Conservation (phyloP, 257 asterid species). For the Rehmannia glutinosa region DNA sequence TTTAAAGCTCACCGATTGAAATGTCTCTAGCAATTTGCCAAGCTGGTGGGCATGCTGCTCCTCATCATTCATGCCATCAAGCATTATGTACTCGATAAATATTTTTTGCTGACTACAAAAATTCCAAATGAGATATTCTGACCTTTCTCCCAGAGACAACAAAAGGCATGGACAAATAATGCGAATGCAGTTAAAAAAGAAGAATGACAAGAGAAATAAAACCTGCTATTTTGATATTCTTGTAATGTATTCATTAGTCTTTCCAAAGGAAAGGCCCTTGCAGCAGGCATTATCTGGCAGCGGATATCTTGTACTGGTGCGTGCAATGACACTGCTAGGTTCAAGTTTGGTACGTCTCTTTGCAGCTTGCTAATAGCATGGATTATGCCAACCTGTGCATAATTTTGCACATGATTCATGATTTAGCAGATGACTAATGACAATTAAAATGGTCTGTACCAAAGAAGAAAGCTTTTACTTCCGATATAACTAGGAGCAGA, state of each 20-base stretch:
- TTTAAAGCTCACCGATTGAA: conserved; percentile 60
- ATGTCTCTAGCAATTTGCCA: conserved; percentile 68
- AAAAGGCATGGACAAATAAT: not conserved
- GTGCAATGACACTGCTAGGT: conserved; percentile 92
- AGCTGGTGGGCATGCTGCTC: conserved; percentile 94
- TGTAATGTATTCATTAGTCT: conserved; percentile 70
- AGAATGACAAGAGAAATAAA: conserved; percentile 2
- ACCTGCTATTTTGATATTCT: conserved; percentile 83
- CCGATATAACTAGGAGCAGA: no score
- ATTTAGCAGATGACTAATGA: conserved; percentile 6
- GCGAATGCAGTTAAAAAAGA: not conserved
- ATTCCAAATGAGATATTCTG: conserved; percentile 29
- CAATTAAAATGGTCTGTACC: no score
- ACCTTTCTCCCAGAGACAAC: conserved; percentile 2
- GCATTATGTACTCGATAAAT: conserved; percentile 97
- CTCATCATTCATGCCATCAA: conserved; percentile 84
- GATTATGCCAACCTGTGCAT: conserved; percentile 79
- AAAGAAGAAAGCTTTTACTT: no score
- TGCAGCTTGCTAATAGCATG: conserved; percentile 86
- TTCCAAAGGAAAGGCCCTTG: conserved; percentile 91
- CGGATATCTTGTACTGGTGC: conserved; percentile 97
- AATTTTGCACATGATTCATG: conserved; percentile 7
- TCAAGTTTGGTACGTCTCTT: conserved; percentile 66
- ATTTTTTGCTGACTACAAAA: conserved; percentile 82
- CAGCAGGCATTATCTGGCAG: conserved; percentile 99